Evolutionary conservation across 176 grass and related monocot species (phyloP).

Genomic region (Raddia distichophylla): DNA sequence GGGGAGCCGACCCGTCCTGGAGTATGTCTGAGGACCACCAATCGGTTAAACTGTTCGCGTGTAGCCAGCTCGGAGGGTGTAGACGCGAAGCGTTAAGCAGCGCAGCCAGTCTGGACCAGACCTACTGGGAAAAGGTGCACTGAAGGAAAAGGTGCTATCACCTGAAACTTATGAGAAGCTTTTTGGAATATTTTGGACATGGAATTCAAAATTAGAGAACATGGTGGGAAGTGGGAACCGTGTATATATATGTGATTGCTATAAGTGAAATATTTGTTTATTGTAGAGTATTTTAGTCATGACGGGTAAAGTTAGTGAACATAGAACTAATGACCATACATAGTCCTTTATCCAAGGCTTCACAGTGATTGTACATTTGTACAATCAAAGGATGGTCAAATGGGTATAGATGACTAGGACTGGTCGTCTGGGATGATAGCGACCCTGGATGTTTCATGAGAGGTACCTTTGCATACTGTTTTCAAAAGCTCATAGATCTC

Average conservation of each 20-base stretch:
- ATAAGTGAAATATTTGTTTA: slow-evolving; percentile 22
- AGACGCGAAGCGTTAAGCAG: too few species aligned
- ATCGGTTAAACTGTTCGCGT: too few species aligned
- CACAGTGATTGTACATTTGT: slow-evolving; percentile 8
- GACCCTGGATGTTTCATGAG: slow-evolving; percentile 31
- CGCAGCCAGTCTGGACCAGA: too few species aligned
- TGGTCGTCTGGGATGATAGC: slow-evolving; percentile 26
- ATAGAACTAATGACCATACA: background rate
- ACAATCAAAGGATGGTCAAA: slow-evolving; percentile 37
- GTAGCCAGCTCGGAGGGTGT: too few species aligned
- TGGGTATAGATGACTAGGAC: slow-evolving; percentile 5
- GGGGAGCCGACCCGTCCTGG: too few species aligned
- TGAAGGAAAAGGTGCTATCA: too few species aligned
- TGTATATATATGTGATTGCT: background rate
- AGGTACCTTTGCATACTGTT: slow-evolving; percentile 35
- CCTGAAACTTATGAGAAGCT: background rate
- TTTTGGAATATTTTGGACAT: slow-evolving; percentile 29
- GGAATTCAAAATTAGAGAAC: slow-evolving; percentile 35
- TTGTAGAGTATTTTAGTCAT: slow-evolving; percentile 14
- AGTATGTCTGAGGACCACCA: too few species aligned
- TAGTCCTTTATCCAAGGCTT: slow-evolving; percentile 19
- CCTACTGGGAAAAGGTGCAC: too few species aligned
- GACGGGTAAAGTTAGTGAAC: slow-evolving; percentile 1
- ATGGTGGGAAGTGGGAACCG: background rate
- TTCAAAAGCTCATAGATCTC: slow-evolving; percentile 47